phyloP scores from a whole-genome alignment of 2,329 filamentous ascomycete genomes.

The Periconia macrospinosa region DNA sequence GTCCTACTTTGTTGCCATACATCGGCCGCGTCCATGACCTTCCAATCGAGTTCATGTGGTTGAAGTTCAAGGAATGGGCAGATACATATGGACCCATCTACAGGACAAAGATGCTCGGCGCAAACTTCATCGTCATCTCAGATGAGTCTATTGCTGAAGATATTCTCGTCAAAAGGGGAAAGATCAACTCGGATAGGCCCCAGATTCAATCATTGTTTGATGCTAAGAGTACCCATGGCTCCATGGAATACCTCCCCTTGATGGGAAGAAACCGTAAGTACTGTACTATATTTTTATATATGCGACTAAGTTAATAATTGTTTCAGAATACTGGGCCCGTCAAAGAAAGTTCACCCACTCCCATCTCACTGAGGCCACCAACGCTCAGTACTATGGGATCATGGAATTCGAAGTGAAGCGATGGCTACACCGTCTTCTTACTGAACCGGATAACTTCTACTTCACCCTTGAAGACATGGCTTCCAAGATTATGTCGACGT shows the following conservation, averaged over 20 bases:
- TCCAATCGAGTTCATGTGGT: constrained; percentile 49
- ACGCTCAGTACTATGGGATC: constrained; percentile 48
- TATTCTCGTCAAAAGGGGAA: constrained; percentile 55
- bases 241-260: constrained; percentile 59
- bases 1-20: constrained; percentile 44
- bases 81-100: constrained; percentile 40
- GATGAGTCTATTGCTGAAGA: constrained; percentile 58
- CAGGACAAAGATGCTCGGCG: constrained; percentile 42
- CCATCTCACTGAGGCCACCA: constrained; percentile 52
- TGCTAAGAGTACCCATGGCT: constrained; percentile 57
- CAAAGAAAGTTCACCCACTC: constrained; percentile 57
- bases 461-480: constrained; percentile 59
- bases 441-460: constrained; percentile 55
- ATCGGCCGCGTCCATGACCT: constrained; percentile 41
- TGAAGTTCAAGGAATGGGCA: constrained; percentile 53
- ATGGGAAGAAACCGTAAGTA: constrained; percentile 59
- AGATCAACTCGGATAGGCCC: constrained; percentile 56
- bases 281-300: neutral
- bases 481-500: constrained; percentile 59
- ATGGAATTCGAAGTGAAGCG: constrained; percentile 60
- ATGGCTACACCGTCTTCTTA: constrained; percentile 54
- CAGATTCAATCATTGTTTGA: constrained; percentile 56
- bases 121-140: constrained; percentile 52
- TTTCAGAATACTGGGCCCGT: constrained; percentile 56
- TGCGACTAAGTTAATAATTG: constrained; percentile 9